A percentile compares a stretch with the other conserved stretches of the same genome.
Conservation (phyloP, 2,329 filamentous ascomycete species). For the Alternaria arbusti region DNA sequence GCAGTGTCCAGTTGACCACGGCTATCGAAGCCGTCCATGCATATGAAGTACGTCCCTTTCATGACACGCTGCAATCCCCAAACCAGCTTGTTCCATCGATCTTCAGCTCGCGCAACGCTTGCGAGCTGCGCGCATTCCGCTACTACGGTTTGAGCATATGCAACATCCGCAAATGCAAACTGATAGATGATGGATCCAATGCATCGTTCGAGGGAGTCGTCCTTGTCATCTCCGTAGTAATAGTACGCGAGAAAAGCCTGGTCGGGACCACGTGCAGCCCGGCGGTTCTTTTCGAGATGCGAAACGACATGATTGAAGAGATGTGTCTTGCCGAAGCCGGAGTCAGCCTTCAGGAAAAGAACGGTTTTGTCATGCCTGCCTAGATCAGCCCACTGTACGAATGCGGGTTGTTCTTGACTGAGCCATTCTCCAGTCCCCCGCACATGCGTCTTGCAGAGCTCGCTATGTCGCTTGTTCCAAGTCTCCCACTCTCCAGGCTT, state of each 20-base stretch:
- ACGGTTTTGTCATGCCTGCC: neutral
- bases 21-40: slow-evolving; percentile 14
- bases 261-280: neutral
- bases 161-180: slow-evolving; percentile 6
- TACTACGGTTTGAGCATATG: slow-evolving; percentile 14
- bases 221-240: slow-evolving; percentile 21
- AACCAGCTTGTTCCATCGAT: slow-evolving; percentile 11
- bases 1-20: neutral
- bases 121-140: neutral
- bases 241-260: slow-evolving; percentile 19
- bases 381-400: neutral
- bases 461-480: slow-evolving; percentile 3
- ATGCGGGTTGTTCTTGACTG: neutral
- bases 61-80: slow-evolving; percentile 2
- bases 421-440: slow-evolving; percentile 6
- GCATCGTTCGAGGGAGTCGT: slow-evolving; percentile 17
- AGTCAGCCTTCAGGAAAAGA: neutral
- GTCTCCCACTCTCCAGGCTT: slow-evolving; percentile 2
- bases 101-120: slow-evolving; percentile 6
- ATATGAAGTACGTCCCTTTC: slow-evolving; percentile 23
- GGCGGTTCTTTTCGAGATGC: neutral
- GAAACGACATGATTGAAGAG: neutral
- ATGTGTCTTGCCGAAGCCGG: neutral
- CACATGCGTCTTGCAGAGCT: slow-evolving; percentile 5
- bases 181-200: slow-evolving; percentile 23